A percentile compares a stretch with the other conserved stretches of the same genome.
Evolutionary conservation across 1,284 basidiomycete species (phyloP).

Genomic region (Austroboletus olivaceoglutinosus): DNA sequence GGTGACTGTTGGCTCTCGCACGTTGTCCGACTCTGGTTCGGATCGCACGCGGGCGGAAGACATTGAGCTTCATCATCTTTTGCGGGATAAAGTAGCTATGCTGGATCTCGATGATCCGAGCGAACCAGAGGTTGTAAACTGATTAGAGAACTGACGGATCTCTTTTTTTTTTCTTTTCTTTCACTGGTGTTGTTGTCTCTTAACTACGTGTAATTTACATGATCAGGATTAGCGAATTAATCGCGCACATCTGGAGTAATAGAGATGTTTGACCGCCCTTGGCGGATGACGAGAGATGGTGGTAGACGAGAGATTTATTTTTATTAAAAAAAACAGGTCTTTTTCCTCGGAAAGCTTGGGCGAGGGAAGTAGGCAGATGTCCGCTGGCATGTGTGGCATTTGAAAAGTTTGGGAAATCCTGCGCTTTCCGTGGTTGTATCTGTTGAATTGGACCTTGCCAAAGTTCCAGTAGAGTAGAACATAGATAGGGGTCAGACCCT

Average conservation of each 20-base stretch:
- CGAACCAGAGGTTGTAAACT: constrained; percentile 15
- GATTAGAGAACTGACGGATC: not conserved
- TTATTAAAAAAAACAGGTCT: too few relatives aligned
- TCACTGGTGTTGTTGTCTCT: constrained; percentile 2
- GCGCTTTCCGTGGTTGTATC: too few relatives aligned
- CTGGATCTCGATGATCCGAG: constrained; percentile 30
- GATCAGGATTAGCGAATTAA: constrained; percentile 6
- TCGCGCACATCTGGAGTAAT: not conserved
- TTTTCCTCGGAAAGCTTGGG: too few relatives aligned
- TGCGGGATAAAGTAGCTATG: constrained; percentile 29
- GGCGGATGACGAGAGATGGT: too few relatives aligned
- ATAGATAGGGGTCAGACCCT: too few relatives aligned
- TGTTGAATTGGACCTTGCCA: too few relatives aligned
- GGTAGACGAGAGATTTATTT: too few relatives aligned
- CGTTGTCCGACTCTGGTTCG: constrained; percentile 27
- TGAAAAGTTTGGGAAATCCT: too few relatives aligned
- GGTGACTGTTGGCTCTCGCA: constrained; percentile 23
- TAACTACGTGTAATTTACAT: constrained; percentile 30
- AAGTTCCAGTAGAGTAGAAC: too few relatives aligned
- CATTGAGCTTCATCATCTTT: constrained; percentile 20
- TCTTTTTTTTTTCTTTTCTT: not conserved
- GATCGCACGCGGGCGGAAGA: constrained; percentile 27
- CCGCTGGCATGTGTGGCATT: too few relatives aligned
- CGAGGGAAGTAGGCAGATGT: too few relatives aligned
- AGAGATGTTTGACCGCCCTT: not conserved